Percentiles rank a stretch among this genome's conserved stretches.
These are phyloP conservation scores for Pseudocercospora musae DNA, from an alignment of 2,329 filamentous ascomycete genomes.

Conservation along the genomic window DNA sequence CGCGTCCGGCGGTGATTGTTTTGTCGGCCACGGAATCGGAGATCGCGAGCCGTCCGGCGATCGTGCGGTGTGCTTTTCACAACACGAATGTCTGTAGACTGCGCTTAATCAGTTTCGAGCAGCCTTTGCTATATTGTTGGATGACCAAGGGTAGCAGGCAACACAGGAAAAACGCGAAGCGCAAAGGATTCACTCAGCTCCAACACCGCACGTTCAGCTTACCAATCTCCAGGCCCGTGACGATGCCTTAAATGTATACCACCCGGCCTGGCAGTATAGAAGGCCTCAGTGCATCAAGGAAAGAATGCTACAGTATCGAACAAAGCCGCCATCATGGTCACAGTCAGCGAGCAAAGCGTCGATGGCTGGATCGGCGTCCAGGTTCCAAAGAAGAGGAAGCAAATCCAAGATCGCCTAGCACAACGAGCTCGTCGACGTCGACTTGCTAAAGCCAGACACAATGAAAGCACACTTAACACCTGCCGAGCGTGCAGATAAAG, in stretches of 20 bases:
- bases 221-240: not conserved
- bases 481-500: conserved; percentile 5
- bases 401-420: conserved; percentile 41
- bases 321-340: not conserved
- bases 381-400: conserved; percentile 39
- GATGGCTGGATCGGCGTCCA: conserved; percentile 35
- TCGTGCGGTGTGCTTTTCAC: no score
- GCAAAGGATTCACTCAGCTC: not conserved
- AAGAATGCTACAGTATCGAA: not conserved
- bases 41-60: not conserved
- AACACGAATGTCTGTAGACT: no score
- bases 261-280: not conserved
- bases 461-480: not conserved
- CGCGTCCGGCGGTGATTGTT: not conserved
- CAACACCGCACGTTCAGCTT: not conserved
- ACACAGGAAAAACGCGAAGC: not conserved
- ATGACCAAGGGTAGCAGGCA: not conserved
- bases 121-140: not conserved
- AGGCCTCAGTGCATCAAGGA: not conserved
- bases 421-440: conserved; percentile 38
- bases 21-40: not conserved
- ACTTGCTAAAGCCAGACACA: not conserved
- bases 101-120: not conserved
- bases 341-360: not conserved
- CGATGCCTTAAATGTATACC: not conserved